Base-by-base conservation (phyloP, 2,329 filamentous ascomycete species). In the Cryphonectria nitschkei region DNA sequence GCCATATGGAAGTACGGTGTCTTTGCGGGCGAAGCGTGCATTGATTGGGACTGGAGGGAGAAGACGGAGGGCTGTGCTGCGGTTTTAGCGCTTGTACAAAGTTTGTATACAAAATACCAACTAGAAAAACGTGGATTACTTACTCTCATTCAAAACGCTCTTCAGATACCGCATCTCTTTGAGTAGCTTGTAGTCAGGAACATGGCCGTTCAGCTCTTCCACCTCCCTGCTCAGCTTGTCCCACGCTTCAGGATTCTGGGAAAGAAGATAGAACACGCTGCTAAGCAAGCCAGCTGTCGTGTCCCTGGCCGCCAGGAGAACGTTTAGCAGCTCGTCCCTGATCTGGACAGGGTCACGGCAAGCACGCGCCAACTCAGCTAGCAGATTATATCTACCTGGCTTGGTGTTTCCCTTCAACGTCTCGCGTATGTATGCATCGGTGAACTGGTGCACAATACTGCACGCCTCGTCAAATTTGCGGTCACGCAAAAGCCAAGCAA, bases 1-100 rank as follows among this genome's bases (percentile, higher is more conserved):
- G 29, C 81, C 82, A 1, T 67, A 56, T 0, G 82, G 81, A 0
- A 83, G 74, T 0, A 77, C 76, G 0, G 80, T 82, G 46, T 79
- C 74, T 26, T 70, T 70, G 7, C 75, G 68, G 0, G 79, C 78
- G 22, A 71, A 70, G 29, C 80, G 77, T 22, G 73, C 75, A 73
- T 82, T 82, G 9, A 77, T 63, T 1, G 80, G 80, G 0, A 81
- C 77, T 2, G 76, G 72, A 0, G 81, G 79, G 69, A 79, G 80
- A 7, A 82, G 73, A 2, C 81, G 79, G 5, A 82, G 75, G 46
- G 67, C 69, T 74, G 14, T 19, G 14, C 14, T 46, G 14, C 14
- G 16, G 2, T 19, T 14, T 46, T 46, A 46, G 37, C 37, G 37
- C 37, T 9, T 37, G 37, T 37, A 9, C 11, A 7, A 37, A 37